phyloP scores from a whole-genome alignment of 495 filamentous ascomycete species.

The Glutinoglossum americanum region DNA sequence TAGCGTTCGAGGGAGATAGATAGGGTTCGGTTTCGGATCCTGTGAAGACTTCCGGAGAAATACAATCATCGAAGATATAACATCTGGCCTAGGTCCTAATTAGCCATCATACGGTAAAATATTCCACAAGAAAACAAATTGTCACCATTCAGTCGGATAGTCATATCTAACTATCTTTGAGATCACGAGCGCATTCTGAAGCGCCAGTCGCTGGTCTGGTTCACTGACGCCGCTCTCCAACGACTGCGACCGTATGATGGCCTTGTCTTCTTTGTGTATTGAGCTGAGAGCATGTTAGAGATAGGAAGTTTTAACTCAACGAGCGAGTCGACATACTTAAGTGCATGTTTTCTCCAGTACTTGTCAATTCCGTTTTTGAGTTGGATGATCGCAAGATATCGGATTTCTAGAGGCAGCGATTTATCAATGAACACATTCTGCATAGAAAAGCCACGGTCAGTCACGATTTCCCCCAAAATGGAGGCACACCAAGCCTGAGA shows the following conservation, averaged over 20 bases:
- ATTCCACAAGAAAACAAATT: background rate
- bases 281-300: constrained; percentile 23
- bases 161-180: constrained; percentile 78
- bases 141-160: constrained; percentile 57
- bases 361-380: constrained; percentile 91
- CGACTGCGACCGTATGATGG: constrained; percentile 46
- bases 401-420: constrained; percentile 45
- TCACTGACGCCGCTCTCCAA: constrained; percentile 55
- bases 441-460: background rate
- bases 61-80: constrained; percentile 31
- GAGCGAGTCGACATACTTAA: constrained; percentile 23
- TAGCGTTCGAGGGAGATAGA: constrained; percentile 47
- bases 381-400: constrained; percentile 80
- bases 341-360: constrained; percentile 64
- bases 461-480: background rate
- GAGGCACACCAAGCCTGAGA: background rate
- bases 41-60: constrained; percentile 32
- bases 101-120: background rate
- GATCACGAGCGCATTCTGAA: constrained; percentile 70
- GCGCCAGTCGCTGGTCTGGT: constrained; percentile 44
- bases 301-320: background rate
- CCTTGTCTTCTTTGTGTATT: constrained; percentile 53
- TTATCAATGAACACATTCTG: constrained; percentile 64
- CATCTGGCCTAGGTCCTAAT: constrained; percentile 22
- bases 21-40: constrained; percentile 22